Percentiles rank a stretch among this genome's conserved stretches.
phyloP scores from a whole-genome alignment of 2,329 filamentous ascomycete species.

The Diaporthe citri region DNA sequence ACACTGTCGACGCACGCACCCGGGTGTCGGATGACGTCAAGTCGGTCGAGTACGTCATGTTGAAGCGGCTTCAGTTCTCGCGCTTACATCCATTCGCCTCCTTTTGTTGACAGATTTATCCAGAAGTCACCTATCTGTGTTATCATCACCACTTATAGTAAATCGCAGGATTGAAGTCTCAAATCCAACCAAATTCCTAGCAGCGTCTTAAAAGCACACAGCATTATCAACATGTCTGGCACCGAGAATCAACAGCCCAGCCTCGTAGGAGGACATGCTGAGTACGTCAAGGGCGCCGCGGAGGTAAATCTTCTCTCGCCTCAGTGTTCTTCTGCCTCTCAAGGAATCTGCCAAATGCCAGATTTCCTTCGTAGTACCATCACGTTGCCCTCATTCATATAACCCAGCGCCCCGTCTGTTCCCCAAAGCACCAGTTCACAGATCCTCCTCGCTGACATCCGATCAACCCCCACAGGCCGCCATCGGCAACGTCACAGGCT shows the following conservation, averaged over 20 bases:
- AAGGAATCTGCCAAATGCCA: neutral
- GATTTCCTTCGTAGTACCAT: neutral
- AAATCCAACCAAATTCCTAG: too few species aligned
- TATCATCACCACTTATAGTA: neutral
- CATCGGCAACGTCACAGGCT: slow-evolving; percentile 73
- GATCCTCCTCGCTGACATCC: neutral
- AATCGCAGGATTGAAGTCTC: too few species aligned
- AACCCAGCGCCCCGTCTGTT: too few species aligned
- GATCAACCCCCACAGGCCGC: slow-evolving; percentile 57
- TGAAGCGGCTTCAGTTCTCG: slow-evolving; percentile 10
- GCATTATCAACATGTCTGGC: slow-evolving; percentile 34
- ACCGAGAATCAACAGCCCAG: slow-evolving; percentile 61
- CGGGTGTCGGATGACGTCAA: slow-evolving; percentile 38
- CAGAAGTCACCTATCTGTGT: neutral
- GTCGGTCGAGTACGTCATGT: slow-evolving; percentile 37
- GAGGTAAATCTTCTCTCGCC: slow-evolving; percentile 61
- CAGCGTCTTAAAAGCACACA: neutral
- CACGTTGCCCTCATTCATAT: neutral
- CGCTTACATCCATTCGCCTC: neutral
- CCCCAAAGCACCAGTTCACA: neutral
- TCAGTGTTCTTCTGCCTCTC: too few species aligned
- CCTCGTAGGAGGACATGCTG: slow-evolving; percentile 73
- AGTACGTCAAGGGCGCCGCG: slow-evolving; percentile 77
- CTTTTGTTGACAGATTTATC: neutral
- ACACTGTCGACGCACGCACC: neutral